Percentiles rank a stretch among this genome's conserved stretches.
phyloP scores from a whole-genome alignment of 2,329 filamentous ascomycete genomes.

The Ceratocystis ficicola region DNA sequence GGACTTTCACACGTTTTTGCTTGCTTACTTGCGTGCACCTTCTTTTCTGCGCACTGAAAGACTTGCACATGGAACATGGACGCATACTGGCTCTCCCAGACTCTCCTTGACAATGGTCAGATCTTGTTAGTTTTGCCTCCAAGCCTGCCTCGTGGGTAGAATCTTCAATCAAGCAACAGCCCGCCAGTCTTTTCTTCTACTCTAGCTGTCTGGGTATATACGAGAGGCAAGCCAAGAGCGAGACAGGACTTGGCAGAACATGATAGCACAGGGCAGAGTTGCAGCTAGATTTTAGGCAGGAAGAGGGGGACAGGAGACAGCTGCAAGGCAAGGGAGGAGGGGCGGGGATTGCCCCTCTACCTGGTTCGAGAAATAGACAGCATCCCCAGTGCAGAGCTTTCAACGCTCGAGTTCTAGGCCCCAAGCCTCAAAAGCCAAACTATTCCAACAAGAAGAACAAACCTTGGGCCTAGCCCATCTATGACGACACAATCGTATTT shows the following conservation, averaged over 20 bases:
- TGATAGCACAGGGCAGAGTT: background rate
- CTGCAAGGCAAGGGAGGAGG: background rate
- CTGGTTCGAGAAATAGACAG: too few species aligned
- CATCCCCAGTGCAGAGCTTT: too few species aligned
- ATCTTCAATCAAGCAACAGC: background rate
- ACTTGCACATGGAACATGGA: background rate
- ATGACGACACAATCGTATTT: slow-evolving; percentile 1
- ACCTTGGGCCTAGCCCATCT: background rate
- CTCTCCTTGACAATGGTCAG: background rate
- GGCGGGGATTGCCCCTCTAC: background rate
- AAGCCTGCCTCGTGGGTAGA: background rate
- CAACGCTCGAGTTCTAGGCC: background rate
- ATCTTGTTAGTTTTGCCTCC: background rate
- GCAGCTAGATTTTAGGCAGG: background rate
- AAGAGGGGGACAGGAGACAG: background rate
- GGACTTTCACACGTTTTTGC: background rate
- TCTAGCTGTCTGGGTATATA: background rate
- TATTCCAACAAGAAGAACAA: background rate
- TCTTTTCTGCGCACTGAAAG: background rate
- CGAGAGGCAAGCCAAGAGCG: background rate
- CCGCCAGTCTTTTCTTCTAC: too few species aligned
- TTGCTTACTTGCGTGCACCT: background rate
- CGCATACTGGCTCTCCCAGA: background rate
- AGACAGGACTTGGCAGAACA: background rate
- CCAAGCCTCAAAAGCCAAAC: background rate